Percentiles rank a stretch among this genome's conserved stretches.
These are phyloP conservation scores for Leucogyrophana mollusca DNA, from an alignment of 768 basidiomycete species.

Conservation along the genomic window DNA sequence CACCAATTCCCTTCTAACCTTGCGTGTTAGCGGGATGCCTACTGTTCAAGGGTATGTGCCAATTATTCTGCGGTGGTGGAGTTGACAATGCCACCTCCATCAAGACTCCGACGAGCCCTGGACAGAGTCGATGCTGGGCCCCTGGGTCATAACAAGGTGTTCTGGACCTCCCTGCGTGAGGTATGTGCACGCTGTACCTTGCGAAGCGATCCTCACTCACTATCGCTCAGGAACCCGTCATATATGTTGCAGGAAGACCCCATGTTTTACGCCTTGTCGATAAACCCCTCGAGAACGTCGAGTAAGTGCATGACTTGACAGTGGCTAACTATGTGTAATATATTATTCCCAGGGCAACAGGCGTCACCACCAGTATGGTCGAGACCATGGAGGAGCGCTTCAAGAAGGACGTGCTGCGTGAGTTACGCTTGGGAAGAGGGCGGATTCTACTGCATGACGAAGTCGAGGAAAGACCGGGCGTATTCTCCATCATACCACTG, in stretches of 20 bases:
- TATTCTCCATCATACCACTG: slow-evolving; percentile 87
- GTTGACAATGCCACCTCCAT: slow-evolving; percentile 2
- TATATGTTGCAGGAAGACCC: slow-evolving; percentile 83
- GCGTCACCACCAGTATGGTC: slow-evolving; percentile 86
- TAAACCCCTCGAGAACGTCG: slow-evolving; percentile 90
- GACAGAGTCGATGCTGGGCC: slow-evolving; percentile 78
- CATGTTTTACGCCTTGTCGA: slow-evolving; percentile 89
- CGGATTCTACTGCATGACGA: slow-evolving; percentile 93
- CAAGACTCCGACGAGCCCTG: slow-evolving; percentile 75
- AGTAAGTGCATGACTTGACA: slow-evolving; percentile 49
- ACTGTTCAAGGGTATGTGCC: slow-evolving; percentile 75
- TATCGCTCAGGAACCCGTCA: slow-evolving; percentile 75
- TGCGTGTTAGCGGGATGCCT: slow-evolving; percentile 81
- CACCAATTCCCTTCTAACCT: slow-evolving; percentile 1
- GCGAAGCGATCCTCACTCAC: neutral
- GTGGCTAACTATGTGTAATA: neutral
- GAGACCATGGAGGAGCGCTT: slow-evolving; percentile 89
- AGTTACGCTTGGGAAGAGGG: slow-evolving; percentile 68
- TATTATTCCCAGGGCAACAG: slow-evolving; percentile 68
- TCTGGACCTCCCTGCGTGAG: slow-evolving; percentile 96
- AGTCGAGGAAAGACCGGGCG: slow-evolving; percentile 88
- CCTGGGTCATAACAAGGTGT: slow-evolving; percentile 70
- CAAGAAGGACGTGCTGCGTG: slow-evolving; percentile 84
- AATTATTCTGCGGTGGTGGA: neutral
- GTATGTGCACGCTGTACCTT: slow-evolving; percentile 30